phyloP scores from a whole-genome alignment of 2,329 filamentous ascomycete species.

The Botrytis porri region DNA sequence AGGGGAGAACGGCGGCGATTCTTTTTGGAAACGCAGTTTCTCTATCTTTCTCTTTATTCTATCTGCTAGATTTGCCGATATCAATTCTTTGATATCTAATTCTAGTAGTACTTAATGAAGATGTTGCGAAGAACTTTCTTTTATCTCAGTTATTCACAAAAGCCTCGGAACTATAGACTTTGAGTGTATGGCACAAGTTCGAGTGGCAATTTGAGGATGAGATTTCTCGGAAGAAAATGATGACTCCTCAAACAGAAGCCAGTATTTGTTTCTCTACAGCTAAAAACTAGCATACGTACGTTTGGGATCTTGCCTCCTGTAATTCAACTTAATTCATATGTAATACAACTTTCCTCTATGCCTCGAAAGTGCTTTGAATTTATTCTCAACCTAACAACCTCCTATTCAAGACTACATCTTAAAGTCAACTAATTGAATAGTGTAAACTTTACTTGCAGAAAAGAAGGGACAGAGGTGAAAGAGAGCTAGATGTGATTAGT shows the following conservation, averaged over 20 bases:
- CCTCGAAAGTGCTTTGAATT: background rate
- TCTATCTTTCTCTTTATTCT: background rate
- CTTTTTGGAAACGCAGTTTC: too few relatives aligned
- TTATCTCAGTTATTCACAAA: background rate
- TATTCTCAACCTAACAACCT: background rate
- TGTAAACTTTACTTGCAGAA: background rate
- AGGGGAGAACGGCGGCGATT: background rate
- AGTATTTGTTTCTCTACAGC: too few relatives aligned
- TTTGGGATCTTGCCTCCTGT: background rate
- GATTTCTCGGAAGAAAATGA: background rate
- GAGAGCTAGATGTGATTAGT: background rate
- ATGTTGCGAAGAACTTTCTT: too few relatives aligned
- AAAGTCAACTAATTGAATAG: fast-evolving
- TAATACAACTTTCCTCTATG: background rate
- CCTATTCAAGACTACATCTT: background rate
- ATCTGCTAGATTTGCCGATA: background rate
- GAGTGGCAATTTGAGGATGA: too few relatives aligned
- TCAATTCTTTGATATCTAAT: background rate
- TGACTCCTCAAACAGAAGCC: background rate
- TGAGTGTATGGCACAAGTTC: background rate
- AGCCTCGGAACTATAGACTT: too few relatives aligned
- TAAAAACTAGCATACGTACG: background rate
- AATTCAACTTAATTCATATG: background rate
- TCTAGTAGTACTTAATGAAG: background rate
- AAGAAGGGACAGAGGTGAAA: background rate